A percentile compares a stretch with the other conserved stretches of the same genome.
Evolutionary conservation across 768 basidiomycete species (phyloP).

Genomic region (Tylopilus plumbeoviolaceoides): DNA sequence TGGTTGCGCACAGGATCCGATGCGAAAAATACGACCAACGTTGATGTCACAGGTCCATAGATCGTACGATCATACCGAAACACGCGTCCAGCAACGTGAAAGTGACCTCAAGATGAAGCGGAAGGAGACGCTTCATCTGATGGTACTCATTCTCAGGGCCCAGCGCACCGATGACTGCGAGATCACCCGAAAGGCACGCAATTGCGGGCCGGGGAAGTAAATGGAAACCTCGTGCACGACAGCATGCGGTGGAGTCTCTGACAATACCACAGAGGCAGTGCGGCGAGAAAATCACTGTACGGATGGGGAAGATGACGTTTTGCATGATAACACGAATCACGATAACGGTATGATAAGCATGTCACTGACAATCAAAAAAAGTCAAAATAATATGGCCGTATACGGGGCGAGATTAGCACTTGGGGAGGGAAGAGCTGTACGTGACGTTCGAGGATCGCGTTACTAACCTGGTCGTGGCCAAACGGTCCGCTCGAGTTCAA

Average conservation of each 20-base stretch:
- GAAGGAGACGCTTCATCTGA: conserved; percentile 3
- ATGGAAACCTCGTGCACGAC: conserved; percentile 20
- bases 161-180: conserved; percentile 7
- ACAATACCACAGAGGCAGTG: conserved; percentile 7
- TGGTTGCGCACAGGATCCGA: not conserved
- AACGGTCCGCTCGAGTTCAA: not conserved
- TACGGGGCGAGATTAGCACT: not conserved
- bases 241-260: conserved; percentile 12
- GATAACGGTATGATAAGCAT: conserved; percentile 10
- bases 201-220: conserved; percentile 16
- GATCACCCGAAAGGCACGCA: conserved; percentile 5
- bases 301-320: conserved; percentile 16
- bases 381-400: not conserved
- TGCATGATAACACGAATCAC: conserved; percentile 8
- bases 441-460: not conserved
- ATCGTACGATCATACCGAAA: conserved; percentile 1
- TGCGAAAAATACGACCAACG: not conserved
- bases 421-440: not conserved
- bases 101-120: conserved; percentile 5
- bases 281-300: conserved; percentile 17
- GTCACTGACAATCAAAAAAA: not conserved
- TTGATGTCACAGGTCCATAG: conserved; percentile 15
- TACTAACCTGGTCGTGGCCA: not conserved
- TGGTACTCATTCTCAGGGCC: not conserved
- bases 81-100: conserved; percentile 12